Base-by-base conservation (phyloP, 257 asterid species). In the Buddleja alternifolia region DNA sequence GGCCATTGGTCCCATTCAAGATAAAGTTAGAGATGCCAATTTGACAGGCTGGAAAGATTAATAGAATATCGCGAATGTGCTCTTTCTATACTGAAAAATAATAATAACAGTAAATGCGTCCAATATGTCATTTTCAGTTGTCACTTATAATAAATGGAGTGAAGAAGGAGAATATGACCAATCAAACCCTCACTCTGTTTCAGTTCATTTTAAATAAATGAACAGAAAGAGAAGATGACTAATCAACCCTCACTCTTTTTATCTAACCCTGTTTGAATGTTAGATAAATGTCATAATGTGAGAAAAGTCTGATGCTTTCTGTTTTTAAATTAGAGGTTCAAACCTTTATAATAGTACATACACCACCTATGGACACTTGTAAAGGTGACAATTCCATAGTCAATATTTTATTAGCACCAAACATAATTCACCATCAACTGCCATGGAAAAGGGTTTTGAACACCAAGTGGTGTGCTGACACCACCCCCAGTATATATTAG, bases 41-140 rank as follows among this genome's bases (percentile, higher is more conserved):
- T 19, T 15, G 72, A 66, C 58, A 62, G 58, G 53, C 60, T 70
- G 65, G 72, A 11, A 65, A 36, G 62, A n/a, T 46, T 24, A 12
- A 42, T 54, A 29, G 50, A 63, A 66, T 20, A 67, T 14, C 23
- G 24, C 57, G 58, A 40, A 11, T 11, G 12, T 23, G 12, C 60
- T 42, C 44, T 25, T 69, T 53, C 36, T 44, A 50, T 59, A 12
- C 4, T 46, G 8, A 54, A 57, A 36, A 56, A 46, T 51, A 62
- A 72, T 63, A 59, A 47, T 14, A 25, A 34, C 19, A 37, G 45
- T 42, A 8, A 17, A 29, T 37, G 60, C 61, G 55, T 36, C 64
- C 47, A 8, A 42, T 39, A 24, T 44, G 60, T 40, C 66, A 9
- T 32, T 20, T 29, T 29, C 2, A 29, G n/a, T n/a, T 8, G 14